phyloP scores from a whole-genome alignment of 2,329 filamentous ascomycete species.

The Penicillium polonicum region DNA sequence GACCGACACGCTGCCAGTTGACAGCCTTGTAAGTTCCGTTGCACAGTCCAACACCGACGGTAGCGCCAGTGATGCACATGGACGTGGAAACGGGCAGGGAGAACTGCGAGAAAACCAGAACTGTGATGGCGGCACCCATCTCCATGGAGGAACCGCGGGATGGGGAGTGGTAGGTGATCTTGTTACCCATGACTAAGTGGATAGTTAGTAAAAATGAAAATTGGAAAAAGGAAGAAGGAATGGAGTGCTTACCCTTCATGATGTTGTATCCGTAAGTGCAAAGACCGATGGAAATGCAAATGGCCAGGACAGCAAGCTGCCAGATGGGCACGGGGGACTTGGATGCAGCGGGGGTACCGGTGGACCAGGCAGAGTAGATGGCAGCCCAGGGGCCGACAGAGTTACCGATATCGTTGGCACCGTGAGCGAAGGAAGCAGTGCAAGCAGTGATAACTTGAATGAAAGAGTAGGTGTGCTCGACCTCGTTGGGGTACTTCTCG shows the following conservation, averaged over 20 bases:
- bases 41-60: conserved; percentile 74
- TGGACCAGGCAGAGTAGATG: conserved; percentile 67
- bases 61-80: conserved; percentile 78
- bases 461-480: conserved; percentile 61
- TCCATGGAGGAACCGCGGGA: conserved; percentile 68
- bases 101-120: conserved; percentile 73
- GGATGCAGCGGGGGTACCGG: conserved; percentile 58
- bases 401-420: conserved; percentile 75
- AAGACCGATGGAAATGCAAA: conserved; percentile 64
- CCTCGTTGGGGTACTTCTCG: conserved; percentile 66
- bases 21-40: conserved; percentile 70
- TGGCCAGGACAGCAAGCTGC: conserved; percentile 70
- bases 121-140: conserved; percentile 73
- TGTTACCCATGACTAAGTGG: conserved; percentile 72
- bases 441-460: conserved; percentile 55
- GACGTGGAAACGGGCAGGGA: conserved; percentile 73
- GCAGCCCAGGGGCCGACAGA: conserved; percentile 68
- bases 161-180: conserved; percentile 69
- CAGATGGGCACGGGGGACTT: conserved; percentile 70
- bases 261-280: conserved; percentile 80
- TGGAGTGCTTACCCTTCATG: conserved; percentile 65
- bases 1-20: conserved; percentile 71
- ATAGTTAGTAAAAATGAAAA: conserved; percentile 15
- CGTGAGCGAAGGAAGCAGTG: conserved; percentile 59
- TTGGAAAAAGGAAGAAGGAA: neutral